Conservation (phyloP, 106 monocot genomes). For the Xerophyta viscosa region DNA sequence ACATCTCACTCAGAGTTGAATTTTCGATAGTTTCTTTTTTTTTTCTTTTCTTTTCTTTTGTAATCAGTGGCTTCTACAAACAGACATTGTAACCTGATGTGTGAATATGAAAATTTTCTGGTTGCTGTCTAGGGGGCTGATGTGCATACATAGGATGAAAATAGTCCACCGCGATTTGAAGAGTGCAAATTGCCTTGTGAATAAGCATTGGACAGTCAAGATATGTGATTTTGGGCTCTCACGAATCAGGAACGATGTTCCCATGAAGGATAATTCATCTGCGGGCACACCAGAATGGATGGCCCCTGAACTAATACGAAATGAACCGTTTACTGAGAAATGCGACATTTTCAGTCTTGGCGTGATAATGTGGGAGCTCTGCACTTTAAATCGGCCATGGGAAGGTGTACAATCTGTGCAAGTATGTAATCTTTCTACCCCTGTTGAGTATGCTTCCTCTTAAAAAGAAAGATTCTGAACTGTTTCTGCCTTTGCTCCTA, state of each 20-base stretch:
- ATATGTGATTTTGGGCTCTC: constrained; percentile 97
- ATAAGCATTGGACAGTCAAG: constrained; percentile 91
- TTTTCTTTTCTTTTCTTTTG: too few relatives aligned
- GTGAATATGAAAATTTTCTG: too few relatives aligned
- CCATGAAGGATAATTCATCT: constrained; percentile 73
- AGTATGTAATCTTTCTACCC: constrained; percentile 22
- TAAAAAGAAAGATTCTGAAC: not conserved
- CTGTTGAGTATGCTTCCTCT: too few relatives aligned
- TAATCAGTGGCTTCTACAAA: too few relatives aligned
- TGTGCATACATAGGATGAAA: constrained; percentile 98
- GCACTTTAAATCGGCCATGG: constrained; percentile 84
- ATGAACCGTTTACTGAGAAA: constrained; percentile 82
- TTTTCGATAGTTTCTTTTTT: too few relatives aligned
- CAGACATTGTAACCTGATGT: too few relatives aligned
- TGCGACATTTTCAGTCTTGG: constrained; percentile 98
- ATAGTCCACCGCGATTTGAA: constrained; percentile 94
- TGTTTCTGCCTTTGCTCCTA: constrained; percentile 6
- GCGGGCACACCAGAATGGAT: constrained; percentile 99
- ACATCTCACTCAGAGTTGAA: too few relatives aligned
- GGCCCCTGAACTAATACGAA: constrained; percentile 96
- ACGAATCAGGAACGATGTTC: constrained; percentile 43
- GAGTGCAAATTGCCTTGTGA: constrained; percentile 94
- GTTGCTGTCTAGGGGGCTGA: constrained; percentile 85
- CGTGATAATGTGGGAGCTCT: constrained; percentile 99
- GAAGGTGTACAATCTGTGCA: constrained; percentile 81